Evolutionary conservation across 441 rosid genomes (phyloP), one percentile per base, ranked within the genome.

Genomic region (Pelargonium citronellum): DNA sequence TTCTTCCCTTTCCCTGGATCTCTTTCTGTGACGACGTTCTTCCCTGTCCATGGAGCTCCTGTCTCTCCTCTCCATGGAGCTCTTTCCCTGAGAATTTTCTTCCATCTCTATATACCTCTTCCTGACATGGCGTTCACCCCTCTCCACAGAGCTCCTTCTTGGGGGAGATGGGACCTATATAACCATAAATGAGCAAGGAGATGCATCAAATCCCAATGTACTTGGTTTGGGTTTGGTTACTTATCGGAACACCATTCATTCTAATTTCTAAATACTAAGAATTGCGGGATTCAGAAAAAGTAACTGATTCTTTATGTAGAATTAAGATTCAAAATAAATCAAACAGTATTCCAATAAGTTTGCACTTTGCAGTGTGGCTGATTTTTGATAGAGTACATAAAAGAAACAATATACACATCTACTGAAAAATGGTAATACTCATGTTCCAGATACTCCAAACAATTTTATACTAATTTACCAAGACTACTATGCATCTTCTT

Each of bases 81-180:
- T 30, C 37, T 2, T 30, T 30, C 37, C 37, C 37, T 3, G 64
- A 68, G 71, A 67, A 27, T 6, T 15, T 34, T 60, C 64, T 6
- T 60, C 51, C 51, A 8, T 46, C 11, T 46, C 51, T 46, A 10
- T 46, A 12, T 8, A 1, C 51, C 51, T 46, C 51, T 12, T 46
- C 13, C 51, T 46, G 51, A 10, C 13, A 46, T 46, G 51, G 1
- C 51, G 71, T 43, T 22, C 76, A 17, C 74, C 79, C 64, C 69
- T 79, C 66, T 76, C 78, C 10, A 30, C 41, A 9, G 82, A 72
- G 70, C 74, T 75, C 76, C 86, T 88, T 84, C 86, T 82, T 15
- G 96, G 98, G 7, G 93, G 97, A 65, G 97, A 88, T 10, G 98
- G 97, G 63, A 87, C 87, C 97, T 93, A 75, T 67, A 81, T 78